Base-by-base conservation (phyloP, 2,329 filamentous ascomycete species). In the Nectriaceae sp. region DNA sequence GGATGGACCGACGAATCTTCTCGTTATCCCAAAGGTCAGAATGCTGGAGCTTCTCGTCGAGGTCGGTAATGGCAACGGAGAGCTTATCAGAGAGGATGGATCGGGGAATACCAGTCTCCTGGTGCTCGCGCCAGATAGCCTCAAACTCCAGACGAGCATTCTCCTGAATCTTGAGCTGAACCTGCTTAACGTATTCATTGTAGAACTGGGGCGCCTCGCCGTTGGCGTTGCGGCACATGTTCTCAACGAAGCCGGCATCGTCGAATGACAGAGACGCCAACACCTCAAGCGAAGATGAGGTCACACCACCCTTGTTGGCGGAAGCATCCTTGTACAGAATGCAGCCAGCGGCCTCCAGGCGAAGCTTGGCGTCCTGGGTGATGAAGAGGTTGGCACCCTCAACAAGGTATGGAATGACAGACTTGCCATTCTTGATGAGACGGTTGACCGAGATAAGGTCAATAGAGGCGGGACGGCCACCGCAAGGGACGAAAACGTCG, bases 311-410 rank as follows among this genome's bases (percentile, higher is more conserved):
- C 79, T 99, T 99, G 82, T 99, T 99, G 47, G 93, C 92, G 31
- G 90, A 96, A 4, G 94, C 94, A 70, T 99, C 94, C 76, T 99
- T 99, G 85, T 91, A 97, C 35, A 99, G 74, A 62, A 97, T 84
- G 66, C 90, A 95, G 51, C 94, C 94, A n/a, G 93, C 92, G 61
- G 90, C 87, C 75, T 99, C 94, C 13, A 99, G 84, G 20, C 91
- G 89, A 46, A 97, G 81, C 77, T 97, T 97, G 62, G 93, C 93
- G 64, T 99, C 94, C 72, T 99, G 94, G 1, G 94, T 97, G 73
- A 99, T 95, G 82, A 99, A 99, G 46, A 99, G 79, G 70, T 97
- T 99, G 71, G 94, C 94, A 44, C 94, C 94, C 74, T 99, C 94
- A 38, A 99, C 93, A 45, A 99, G 94, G 74, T 95, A 99, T 1